phyloP scores from a whole-genome alignment of 2,329 filamentous ascomycete species.

The Cytospora paraplurivora region DNA sequence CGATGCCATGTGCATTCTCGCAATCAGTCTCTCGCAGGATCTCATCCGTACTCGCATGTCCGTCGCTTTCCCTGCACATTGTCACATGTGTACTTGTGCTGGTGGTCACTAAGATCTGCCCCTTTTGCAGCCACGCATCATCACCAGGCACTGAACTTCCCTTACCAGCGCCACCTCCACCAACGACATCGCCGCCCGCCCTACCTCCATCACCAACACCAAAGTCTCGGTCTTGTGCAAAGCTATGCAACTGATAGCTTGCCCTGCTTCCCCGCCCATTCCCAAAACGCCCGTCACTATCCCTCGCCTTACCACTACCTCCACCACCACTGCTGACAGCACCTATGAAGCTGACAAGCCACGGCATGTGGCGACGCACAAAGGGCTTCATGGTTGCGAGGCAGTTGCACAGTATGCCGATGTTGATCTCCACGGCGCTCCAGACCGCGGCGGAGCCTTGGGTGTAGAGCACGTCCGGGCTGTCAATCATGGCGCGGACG shows the following conservation, averaged over 20 bases:
- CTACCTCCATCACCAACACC: neutral
- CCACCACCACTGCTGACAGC: conserved; percentile 7
- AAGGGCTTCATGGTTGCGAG: conserved; percentile 34
- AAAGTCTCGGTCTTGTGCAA: conserved; percentile 18
- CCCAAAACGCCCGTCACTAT: neutral
- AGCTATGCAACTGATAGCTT: conserved; percentile 27
- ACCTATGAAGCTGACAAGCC: conserved; percentile 26
- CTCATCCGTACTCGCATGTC: conserved; percentile 17
- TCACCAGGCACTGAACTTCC: neutral
- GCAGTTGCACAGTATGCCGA: conserved; percentile 36
- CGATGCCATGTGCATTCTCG: neutral
- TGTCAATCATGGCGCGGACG: conserved; percentile 33
- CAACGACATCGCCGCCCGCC: neutral
- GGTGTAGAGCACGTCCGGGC: conserved; percentile 39
- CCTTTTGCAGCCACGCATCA: conserved; percentile 6
- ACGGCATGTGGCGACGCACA: conserved; percentile 30
- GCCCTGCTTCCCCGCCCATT: conserved; percentile 8
- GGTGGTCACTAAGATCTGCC: conserved; percentile 23
- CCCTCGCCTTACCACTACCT: neutral
- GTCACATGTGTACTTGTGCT: conserved; percentile 21
- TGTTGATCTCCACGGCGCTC: conserved; percentile 42
- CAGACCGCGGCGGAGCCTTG: conserved; percentile 34
- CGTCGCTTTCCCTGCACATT: conserved; percentile 17
- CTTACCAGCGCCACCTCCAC: neutral
- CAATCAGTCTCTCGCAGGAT: conserved; percentile 18